A percentile compares a stretch with the other conserved stretches of the same genome.
phyloP scores from a whole-genome alignment of 2,329 filamentous ascomycete genomes.

The Drechslerella stenobrocha region DNA sequence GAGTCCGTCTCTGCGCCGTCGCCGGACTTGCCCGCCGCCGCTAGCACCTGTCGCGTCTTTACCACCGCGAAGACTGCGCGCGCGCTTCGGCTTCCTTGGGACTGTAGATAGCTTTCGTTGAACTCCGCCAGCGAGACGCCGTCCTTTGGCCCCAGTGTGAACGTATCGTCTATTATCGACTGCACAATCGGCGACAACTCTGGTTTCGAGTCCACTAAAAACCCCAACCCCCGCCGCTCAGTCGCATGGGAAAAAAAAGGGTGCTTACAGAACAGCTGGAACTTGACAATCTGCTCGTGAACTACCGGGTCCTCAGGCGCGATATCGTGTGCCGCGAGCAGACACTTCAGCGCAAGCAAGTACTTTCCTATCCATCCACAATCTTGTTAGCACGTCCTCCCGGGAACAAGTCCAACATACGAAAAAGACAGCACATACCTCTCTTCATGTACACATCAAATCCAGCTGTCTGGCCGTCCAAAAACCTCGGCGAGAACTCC shows the following conservation, averaged over 20 bases:
- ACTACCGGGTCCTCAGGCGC: constrained; percentile 71
- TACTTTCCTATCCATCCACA: constrained; percentile 69
- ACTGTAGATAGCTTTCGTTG: constrained; percentile 58
- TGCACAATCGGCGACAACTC: constrained; percentile 35
- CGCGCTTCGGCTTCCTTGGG: constrained; percentile 54
- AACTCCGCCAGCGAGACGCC: constrained; percentile 67
- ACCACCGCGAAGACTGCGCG: constrained; percentile 63
- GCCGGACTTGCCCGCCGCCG: constrained; percentile 8
- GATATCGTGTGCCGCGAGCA: constrained; percentile 72
- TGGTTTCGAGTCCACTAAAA: constrained; percentile 51
- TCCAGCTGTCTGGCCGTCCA: constrained; percentile 79
- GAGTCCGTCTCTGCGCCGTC: constrained; percentile 31
- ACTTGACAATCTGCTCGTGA: constrained; percentile 72
- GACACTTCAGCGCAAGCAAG: constrained; percentile 80
- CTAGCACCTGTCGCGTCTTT: constrained; percentile 17
- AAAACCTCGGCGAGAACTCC: constrained; percentile 76
- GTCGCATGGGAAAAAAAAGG: constrained; percentile 27
- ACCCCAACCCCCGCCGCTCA: not conserved
- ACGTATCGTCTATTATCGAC: constrained; percentile 58
- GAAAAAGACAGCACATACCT: constrained; percentile 63
- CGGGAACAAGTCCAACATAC: not conserved
- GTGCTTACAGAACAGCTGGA: constrained; percentile 59
- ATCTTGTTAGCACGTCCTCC: constrained; percentile 52
- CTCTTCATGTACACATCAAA: constrained; percentile 87
- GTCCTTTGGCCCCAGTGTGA: constrained; percentile 69